These are phyloP conservation scores for Collybia sordida DNA, from an alignment of 768 basidiomycete species.

Conservation along the genomic window DNA sequence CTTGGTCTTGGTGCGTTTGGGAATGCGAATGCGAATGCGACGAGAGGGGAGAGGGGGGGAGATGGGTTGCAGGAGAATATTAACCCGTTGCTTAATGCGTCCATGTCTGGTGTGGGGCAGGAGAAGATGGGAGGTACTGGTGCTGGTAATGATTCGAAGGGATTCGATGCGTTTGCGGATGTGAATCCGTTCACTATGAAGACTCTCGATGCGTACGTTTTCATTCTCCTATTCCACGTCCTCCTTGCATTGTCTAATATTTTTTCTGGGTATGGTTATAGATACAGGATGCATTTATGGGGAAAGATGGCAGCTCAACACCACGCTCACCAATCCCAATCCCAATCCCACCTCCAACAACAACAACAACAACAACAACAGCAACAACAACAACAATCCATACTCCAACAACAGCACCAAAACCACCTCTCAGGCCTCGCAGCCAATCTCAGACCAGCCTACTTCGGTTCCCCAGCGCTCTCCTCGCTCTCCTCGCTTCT, in stretches of 20 bases:
- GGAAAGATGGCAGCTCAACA: conserved; percentile 84
- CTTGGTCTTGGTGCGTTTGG: conserved; percentile 1
- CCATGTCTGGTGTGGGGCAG: conserved; percentile 2
- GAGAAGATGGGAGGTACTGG: conserved; percentile 13
- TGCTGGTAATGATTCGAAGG: conserved; percentile 8
- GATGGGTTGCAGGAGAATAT: conserved; percentile 67
- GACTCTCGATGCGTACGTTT: conserved; percentile 72
- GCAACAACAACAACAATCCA: conserved; percentile 26
- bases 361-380: conserved; percentile 38
- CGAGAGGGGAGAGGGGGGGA: conserved; percentile 12
- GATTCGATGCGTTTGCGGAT: conserved; percentile 80
- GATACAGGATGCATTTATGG: conserved; percentile 91
- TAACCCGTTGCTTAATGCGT: conserved; percentile 70
- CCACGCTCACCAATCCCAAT: conserved; percentile 34
- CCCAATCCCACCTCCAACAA: conserved; percentile 25
- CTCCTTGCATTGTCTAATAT: conserved; percentile 9
- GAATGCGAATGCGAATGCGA: conserved; percentile 10
- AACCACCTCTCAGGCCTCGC: conserved; percentile 37
- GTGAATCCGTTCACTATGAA: conserved; percentile 85
- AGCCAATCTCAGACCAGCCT: conserved; percentile 34
- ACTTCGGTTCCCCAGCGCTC: conserved; percentile 20
- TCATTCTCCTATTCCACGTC: conserved; percentile 5
- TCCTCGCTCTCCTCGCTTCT: conserved; percentile 31
- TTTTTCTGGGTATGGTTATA: conserved; percentile 26
- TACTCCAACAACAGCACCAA: conserved; percentile 7